phyloP scores from a whole-genome alignment of 2,329 filamentous ascomycete species.

The Parascedosporium putredinis region DNA sequence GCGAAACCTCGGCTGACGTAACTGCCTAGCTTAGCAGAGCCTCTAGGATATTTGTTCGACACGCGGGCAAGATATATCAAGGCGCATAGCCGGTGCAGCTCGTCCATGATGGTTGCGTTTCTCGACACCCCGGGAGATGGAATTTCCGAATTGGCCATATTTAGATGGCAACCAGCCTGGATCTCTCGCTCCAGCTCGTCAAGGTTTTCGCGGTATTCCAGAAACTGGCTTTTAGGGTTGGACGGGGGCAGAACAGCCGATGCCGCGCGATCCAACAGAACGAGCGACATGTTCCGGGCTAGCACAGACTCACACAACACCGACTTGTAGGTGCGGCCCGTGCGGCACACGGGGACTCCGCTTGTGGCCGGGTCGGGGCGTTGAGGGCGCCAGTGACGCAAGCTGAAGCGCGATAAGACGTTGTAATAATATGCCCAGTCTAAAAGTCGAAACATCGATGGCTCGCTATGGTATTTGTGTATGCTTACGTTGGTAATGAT shows the following conservation, averaged over 20 bases:
- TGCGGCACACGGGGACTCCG: background rate
- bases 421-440: conserved; percentile 21
- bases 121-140: background rate
- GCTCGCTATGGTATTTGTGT: background rate
- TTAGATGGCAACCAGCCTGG: background rate
- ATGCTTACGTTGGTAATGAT: conserved; percentile 10
- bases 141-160: too few species aligned
- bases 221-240: background rate
- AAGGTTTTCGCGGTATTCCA: background rate
- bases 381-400: conserved; percentile 17
- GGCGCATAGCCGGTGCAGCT: conserved; percentile 18
- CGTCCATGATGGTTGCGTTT: conserved; percentile 4
- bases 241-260: background rate
- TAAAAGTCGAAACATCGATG: conserved; percentile 12
- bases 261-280: background rate
- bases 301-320: background rate
- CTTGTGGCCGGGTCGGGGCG: background rate
- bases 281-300: background rate
- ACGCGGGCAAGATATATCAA: conserved; percentile 21
- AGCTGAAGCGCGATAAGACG: conserved; percentile 17
- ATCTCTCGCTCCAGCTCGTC: background rate
- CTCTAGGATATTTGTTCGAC: conserved; percentile 10
- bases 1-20: conserved; percentile 17
- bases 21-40: conserved; percentile 8
- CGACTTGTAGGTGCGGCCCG: background rate